These are phyloP conservation scores for Rheum nobile DNA, from an alignment of 148 eudicot genomes.

Conservation along the genomic window DNA sequence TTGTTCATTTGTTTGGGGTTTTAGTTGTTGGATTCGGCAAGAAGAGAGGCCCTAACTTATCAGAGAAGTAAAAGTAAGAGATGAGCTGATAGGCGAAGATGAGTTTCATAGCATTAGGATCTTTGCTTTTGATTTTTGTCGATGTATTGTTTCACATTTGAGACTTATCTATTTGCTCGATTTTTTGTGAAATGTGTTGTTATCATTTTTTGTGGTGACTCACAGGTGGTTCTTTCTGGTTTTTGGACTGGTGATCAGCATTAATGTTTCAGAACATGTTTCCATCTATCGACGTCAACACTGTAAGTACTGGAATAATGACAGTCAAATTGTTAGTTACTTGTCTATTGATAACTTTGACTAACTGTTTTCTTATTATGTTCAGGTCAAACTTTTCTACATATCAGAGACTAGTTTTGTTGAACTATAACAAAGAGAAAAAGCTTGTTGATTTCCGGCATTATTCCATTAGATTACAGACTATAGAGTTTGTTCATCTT, in stretches of 20 bases:
- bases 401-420: slow-evolving; percentile 80
- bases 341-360: slow-evolving; percentile 1
- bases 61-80: too few relatives aligned
- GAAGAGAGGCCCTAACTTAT: too few relatives aligned
- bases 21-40: too few relatives aligned
- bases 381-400: slow-evolving; percentile 84
- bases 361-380: not conserved
- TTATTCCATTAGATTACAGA: slow-evolving; percentile 86
- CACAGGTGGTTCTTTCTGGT: slow-evolving; percentile 91
- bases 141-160: too few relatives aligned
- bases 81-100: too few relatives aligned
- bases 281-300: slow-evolving; percentile 91
- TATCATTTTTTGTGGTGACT: not conserved
- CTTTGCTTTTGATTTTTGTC: too few relatives aligned
- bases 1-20: too few relatives aligned
- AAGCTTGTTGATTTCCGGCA: slow-evolving; percentile 87
- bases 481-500: too few relatives aligned
- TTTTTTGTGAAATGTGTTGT: too few relatives aligned
- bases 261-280: slow-evolving; percentile 84
- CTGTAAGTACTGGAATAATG: slow-evolving; percentile 41
- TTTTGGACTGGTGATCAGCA: slow-evolving; percentile 86
- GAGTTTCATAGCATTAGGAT: too few relatives aligned
- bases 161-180: too few relatives aligned
- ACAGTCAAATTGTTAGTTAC: not conserved
- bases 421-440: slow-evolving; percentile 76